Percentiles rank a stretch among this genome's conserved stretches.
These are phyloP conservation scores for Arabidopsis suecica DNA, from an alignment of 345 rosid genomes.

Conservation along the genomic window DNA sequence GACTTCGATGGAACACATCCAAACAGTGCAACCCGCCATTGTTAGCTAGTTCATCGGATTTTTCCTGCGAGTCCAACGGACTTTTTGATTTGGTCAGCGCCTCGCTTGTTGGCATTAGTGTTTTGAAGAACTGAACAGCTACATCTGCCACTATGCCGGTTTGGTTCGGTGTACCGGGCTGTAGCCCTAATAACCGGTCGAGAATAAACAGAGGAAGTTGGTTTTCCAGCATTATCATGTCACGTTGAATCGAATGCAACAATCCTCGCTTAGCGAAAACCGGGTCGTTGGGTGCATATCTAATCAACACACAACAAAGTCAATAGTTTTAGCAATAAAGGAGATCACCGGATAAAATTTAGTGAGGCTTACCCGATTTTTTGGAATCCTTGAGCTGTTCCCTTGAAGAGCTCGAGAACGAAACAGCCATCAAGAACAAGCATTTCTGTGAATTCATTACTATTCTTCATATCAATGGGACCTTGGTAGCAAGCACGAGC, in stretches of 20 bases:
- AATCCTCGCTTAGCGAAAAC: constrained; percentile 56
- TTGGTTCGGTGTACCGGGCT: constrained; percentile 53
- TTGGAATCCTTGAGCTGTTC: constrained; percentile 60
- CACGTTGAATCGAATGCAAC: constrained; percentile 76
- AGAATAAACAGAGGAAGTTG: constrained; percentile 71
- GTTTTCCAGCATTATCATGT: constrained; percentile 82
- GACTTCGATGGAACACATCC: constrained; percentile 65
- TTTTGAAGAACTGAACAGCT: constrained; percentile 67
- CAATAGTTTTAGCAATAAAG: not conserved
- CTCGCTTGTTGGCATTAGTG: constrained; percentile 72
- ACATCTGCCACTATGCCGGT: constrained; percentile 61
- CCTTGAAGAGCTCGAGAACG: constrained; percentile 64
- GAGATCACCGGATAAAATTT: not conserved
- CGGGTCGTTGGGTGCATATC: constrained; percentile 65
- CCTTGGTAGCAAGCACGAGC: constrained; percentile 68
- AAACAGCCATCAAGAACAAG: constrained; percentile 82
- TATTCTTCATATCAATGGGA: constrained; percentile 44
- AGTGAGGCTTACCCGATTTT: constrained; percentile 45
- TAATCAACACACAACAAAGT: not conserved
- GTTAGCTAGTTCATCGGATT: not conserved
- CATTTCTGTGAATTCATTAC: constrained; percentile 75
- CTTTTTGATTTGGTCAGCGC: constrained; percentile 54
- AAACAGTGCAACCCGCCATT: constrained; percentile 45
- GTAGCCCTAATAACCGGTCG: constrained; percentile 60
- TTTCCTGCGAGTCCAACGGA: not conserved